Percentiles rank a stretch among this genome's conserved stretches.
Conservation (phyloP, 176 grass and related monocot genomes). For the Oryza officinalis region DNA sequence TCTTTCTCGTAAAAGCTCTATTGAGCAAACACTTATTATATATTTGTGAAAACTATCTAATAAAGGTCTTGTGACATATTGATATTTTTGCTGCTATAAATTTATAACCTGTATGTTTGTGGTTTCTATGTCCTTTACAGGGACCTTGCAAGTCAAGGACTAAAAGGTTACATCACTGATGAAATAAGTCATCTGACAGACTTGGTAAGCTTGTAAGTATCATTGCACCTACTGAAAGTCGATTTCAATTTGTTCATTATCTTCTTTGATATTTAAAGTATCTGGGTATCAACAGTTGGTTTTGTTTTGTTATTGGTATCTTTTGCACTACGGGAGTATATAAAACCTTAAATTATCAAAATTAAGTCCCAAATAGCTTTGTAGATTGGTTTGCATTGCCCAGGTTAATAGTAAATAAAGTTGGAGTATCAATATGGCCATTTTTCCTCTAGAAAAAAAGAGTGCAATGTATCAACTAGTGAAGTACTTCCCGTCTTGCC, state of each 20-base stretch:
- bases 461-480: background rate
- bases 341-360: background rate
- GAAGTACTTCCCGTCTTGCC: background rate
- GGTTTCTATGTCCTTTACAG: slow-evolving; percentile 35
- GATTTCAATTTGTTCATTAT: background rate
- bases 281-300: background rate
- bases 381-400: background rate
- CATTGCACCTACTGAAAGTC: slow-evolving; percentile 41
- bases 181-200: slow-evolving; percentile 82
- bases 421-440: background rate
- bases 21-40: background rate
- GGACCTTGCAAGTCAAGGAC: slow-evolving; percentile 90
- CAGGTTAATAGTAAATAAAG: background rate
- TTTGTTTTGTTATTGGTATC: slow-evolving; percentile 21
- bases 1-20: background rate
- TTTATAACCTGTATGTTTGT: background rate
- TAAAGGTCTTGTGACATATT: background rate
- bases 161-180: slow-evolving; percentile 90
- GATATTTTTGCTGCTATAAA: background rate
- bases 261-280: slow-evolving; percentile 1
- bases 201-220: slow-evolving; percentile 99
- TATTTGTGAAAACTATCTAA: background rate
- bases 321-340: background rate
- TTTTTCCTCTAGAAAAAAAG: background rate
- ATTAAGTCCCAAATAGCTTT: background rate